Evolutionary conservation across 2,329 filamentous ascomycete species (phyloP).

Genomic region (Fusarium compactum): DNA sequence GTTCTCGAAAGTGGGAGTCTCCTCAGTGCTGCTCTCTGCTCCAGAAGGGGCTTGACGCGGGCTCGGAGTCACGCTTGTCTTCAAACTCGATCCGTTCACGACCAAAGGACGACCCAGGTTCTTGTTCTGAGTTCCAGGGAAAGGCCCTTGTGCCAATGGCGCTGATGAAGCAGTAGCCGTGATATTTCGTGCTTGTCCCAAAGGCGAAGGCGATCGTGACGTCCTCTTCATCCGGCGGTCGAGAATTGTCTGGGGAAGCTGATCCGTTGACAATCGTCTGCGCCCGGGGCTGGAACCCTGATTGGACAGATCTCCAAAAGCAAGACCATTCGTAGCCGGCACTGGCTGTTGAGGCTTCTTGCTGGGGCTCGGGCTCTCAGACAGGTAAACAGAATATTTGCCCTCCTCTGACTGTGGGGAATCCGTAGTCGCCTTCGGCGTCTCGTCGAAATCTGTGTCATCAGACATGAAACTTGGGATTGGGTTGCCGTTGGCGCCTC

Average conservation of each 20-base stretch:
- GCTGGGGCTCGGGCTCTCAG: slow-evolving; percentile 47
- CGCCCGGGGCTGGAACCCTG: slow-evolving; percentile 54
- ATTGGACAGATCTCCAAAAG: slow-evolving; percentile 62
- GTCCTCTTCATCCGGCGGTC: slow-evolving; percentile 65
- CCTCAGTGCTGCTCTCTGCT: slow-evolving; percentile 41
- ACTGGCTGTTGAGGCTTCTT: slow-evolving; percentile 45
- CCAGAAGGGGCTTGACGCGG: slow-evolving; percentile 34
- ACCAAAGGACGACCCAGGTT: slow-evolving; percentile 61
- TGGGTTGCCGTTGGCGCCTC: slow-evolving; percentile 62
- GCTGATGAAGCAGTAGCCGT: slow-evolving; percentile 57
- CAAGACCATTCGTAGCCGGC: slow-evolving; percentile 55
- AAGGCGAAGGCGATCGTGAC: slow-evolving; percentile 68
- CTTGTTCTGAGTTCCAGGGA: slow-evolving; percentile 53
- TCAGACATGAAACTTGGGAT: slow-evolving; percentile 70
- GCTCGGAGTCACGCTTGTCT: slow-evolving; percentile 49
- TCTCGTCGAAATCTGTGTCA: slow-evolving; percentile 63
- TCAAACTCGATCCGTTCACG: slow-evolving; percentile 63
- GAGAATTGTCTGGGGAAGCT: slow-evolving; percentile 65
- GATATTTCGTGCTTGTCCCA: slow-evolving; percentile 62
- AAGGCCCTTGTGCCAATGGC: slow-evolving; percentile 55
- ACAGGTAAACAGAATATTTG: slow-evolving; percentile 46
- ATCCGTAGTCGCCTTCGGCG: slow-evolving; percentile 55
- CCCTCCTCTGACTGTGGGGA: slow-evolving; percentile 64
- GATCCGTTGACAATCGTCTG: slow-evolving; percentile 65
- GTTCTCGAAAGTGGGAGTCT: slow-evolving; percentile 44